phyloP scores from a whole-genome alignment of 2,329 filamentous ascomycete species.

The Parascedosporium putredinis region DNA sequence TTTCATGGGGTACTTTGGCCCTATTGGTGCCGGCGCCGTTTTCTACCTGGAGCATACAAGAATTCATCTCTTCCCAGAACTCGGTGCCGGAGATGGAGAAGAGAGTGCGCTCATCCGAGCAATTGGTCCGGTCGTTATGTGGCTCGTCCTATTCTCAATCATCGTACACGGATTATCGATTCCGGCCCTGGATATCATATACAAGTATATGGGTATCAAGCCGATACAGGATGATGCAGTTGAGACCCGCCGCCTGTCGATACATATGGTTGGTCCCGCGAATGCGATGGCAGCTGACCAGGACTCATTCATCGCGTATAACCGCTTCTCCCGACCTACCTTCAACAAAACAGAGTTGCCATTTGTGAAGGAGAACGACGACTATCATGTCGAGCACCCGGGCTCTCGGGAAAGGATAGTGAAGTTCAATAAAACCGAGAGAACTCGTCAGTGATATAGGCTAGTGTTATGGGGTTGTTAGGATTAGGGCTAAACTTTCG shows the following conservation, averaged over 20 bases:
- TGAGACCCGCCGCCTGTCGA: conserved; percentile 25
- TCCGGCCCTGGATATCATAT: conserved; percentile 28
- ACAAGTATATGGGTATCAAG: conserved; percentile 25
- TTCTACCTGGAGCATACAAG: conserved; percentile 54
- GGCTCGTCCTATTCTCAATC: conserved; percentile 30
- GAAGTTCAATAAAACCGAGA: background rate
- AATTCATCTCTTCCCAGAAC: conserved; percentile 28
- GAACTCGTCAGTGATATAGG: no score
- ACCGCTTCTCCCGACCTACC: conserved; percentile 33
- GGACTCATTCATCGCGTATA: conserved; percentile 33
- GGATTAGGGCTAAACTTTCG: no score
- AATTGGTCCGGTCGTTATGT: conserved; percentile 29
- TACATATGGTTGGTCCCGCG: conserved; percentile 23
- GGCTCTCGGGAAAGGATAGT: background rate
- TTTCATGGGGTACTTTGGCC: conserved; percentile 61
- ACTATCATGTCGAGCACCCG: background rate
- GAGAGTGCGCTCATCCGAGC: conserved; percentile 25
- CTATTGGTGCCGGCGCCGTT: conserved; percentile 65
- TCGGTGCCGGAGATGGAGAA: conserved; percentile 22
- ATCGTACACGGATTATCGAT: conserved; percentile 38
- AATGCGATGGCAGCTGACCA: conserved; percentile 28
- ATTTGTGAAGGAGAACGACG: background rate
- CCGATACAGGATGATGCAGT: conserved; percentile 33
- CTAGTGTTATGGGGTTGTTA: no score
- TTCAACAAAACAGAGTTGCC: conserved; percentile 9